Percentiles rank a stretch among this genome's conserved stretches.
Evolutionary conservation across 1,284 basidiomycete species (phyloP).

Genomic region (Irpex rosettiformis): DNA sequence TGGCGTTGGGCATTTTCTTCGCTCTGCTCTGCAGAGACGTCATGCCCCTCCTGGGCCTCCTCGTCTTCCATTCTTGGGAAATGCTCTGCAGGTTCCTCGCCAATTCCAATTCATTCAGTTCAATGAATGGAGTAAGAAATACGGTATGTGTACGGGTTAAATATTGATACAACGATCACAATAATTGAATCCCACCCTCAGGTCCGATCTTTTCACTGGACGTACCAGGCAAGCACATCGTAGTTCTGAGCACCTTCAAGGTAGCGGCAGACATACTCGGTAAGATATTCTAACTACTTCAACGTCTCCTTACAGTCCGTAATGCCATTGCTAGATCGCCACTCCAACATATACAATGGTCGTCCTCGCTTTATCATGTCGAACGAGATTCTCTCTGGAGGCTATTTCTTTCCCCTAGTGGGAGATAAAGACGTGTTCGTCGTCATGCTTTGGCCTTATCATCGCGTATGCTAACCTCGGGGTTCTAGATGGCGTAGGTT

Average conservation of each 20-base stretch:
- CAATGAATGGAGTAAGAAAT: background rate
- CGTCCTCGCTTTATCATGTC: background rate
- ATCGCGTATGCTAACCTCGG: background rate
- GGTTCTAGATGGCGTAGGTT: slow-evolving; percentile 11
- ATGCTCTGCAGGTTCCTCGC: background rate
- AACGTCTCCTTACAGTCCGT: background rate
- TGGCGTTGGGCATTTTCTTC: background rate
- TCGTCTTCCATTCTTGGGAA: background rate
- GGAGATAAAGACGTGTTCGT: background rate
- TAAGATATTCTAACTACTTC: background rate
- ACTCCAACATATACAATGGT: background rate
- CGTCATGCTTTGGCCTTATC: background rate
- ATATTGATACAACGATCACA: background rate
- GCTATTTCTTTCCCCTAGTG: background rate
- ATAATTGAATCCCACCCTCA: background rate
- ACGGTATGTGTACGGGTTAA: background rate
- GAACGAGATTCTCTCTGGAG: background rate
- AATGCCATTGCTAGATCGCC: background rate
- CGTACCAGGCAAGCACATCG: background rate
- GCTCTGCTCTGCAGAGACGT: background rate
- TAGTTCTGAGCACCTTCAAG: background rate
- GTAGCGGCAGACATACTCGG: background rate
- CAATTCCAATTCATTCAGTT: background rate
- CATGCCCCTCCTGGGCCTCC: background rate
- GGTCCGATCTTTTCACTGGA: background rate